Percentiles rank a stretch among this genome's conserved stretches.
Evolutionary conservation across 306 rosid species (phyloP).

Genomic region (Biancaea sappan): DNA sequence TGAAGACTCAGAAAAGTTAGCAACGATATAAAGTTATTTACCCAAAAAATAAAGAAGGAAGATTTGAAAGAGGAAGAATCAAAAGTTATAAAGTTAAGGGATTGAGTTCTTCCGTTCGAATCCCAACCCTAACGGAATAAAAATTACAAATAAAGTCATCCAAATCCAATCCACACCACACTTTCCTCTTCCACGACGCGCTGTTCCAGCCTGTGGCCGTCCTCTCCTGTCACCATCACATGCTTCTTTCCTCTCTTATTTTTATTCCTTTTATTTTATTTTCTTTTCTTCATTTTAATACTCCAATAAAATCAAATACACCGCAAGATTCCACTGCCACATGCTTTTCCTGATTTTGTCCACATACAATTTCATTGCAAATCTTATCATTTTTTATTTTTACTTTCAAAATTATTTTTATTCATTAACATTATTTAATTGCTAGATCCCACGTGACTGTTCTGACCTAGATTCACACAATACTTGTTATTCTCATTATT

Average conservation of each 20-base stretch:
- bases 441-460: neutral
- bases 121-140: no score
- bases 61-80: no score
- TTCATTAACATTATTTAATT: neutral
- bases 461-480: neutral
- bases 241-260: neutral
- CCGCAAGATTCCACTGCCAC: neutral
- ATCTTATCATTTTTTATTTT: neutral
- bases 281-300: neutral
- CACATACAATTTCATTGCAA: neutral
- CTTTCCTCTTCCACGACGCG: neutral
- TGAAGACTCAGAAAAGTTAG: no score
- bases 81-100: no score
- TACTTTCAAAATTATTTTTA: neutral
- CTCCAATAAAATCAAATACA: neutral
- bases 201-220: no score
- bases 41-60: no score
- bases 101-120: no score
- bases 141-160: no score
- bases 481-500: neutral
- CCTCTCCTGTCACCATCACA: neutral
- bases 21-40: no score
- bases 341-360: neutral
- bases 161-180: no score
- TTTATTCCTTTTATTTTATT: no score